A percentile compares a stretch with the other conserved stretches of the same genome.
Evolutionary conservation across 2,329 filamentous ascomycete genomes (phyloP).

Genomic region (Trichoderma koningiopsis): DNA sequence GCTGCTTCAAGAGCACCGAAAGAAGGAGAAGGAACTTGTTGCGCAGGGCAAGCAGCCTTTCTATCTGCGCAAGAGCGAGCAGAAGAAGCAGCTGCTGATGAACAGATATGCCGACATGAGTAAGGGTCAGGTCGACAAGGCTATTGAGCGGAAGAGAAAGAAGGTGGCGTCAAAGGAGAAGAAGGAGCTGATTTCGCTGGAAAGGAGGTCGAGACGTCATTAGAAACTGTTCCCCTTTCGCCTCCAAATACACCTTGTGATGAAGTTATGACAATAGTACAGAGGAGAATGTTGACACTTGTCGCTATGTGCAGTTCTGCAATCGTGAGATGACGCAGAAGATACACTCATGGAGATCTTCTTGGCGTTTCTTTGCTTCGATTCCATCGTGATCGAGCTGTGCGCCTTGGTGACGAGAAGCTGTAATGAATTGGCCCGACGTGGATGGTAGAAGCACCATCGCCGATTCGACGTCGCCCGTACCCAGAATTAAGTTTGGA

Average conservation of each 20-base stretch:
- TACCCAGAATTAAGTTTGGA: not conserved
- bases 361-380: not conserved
- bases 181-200: conserved; percentile 61
- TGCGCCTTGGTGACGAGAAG: not conserved
- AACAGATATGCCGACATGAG: conserved; percentile 83
- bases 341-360: too few species aligned
- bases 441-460: not conserved
- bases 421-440: not conserved
- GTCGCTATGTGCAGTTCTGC: not conserved
- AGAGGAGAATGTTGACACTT: not conserved
- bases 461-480: not conserved
- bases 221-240: not conserved
- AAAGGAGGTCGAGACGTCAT: conserved; percentile 33
- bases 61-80: conserved; percentile 88
- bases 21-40: conserved; percentile 81
- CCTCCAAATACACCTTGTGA: not conserved
- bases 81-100: conserved; percentile 81
- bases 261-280: conserved; percentile 4
- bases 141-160: conserved; percentile 85
- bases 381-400: not conserved
- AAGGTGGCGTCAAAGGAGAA: conserved; percentile 86
- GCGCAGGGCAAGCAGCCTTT: conserved; percentile 89
- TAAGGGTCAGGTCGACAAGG: conserved; percentile 78
- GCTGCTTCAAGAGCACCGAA: conserved; percentile 73
- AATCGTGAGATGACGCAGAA: not conserved